Evolutionary conservation across 2,329 filamentous ascomycete species (phyloP), one percentile per base, ranked within the genome.

Genomic region (Pyrenochaeta sp.): DNA sequence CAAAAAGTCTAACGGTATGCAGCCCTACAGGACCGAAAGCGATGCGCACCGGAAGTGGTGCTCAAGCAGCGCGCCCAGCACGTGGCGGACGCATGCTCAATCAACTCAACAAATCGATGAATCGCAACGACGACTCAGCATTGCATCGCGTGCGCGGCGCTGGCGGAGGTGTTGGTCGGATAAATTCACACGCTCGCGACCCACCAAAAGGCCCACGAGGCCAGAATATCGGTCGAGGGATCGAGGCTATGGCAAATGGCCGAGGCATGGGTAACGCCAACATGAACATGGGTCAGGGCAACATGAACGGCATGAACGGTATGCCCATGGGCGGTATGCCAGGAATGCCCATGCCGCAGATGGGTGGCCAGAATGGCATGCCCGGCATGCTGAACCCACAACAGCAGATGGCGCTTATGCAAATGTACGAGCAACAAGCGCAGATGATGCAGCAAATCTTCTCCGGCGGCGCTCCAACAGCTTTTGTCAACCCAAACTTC

Each of bases 21-120:
- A 97, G 94, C 72, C 95, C 95, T 9, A 98, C 93, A 50, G 95
- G 94, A 55, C 95, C 95, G 19, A 95, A 93, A 77, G 93, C 93
- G 34, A 97, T 98, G 93, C 91, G 95, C 72, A 92, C 90, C 75
- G 87, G 87, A 51, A 86, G 81, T 68, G 72, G 71, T 28, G 53
- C 62, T 19, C 64, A 67, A 52, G 55, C 64, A 59, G 55, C 54
- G 24, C 70, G 52, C 52, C 79, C 74, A 52, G 78, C 69, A 58
- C 88, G 91, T 66, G 65, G 68, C 42, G 93, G 92, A 76, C 88
- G 92, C 61, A 88, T 97, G 83, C 84, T 97, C 55, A 92, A 92
- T 49, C 92, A 97, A 67, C 86, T 96, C 73, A 88, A 90, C 74
- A 91, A 91, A 71, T 88, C 89, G 13, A 89, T 97, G 87, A 92